Percentiles rank a stretch among this genome's conserved stretches.
Evolutionary conservation across 1,284 basidiomycete species (phyloP).

Genomic region (Pterula multifida): DNA sequence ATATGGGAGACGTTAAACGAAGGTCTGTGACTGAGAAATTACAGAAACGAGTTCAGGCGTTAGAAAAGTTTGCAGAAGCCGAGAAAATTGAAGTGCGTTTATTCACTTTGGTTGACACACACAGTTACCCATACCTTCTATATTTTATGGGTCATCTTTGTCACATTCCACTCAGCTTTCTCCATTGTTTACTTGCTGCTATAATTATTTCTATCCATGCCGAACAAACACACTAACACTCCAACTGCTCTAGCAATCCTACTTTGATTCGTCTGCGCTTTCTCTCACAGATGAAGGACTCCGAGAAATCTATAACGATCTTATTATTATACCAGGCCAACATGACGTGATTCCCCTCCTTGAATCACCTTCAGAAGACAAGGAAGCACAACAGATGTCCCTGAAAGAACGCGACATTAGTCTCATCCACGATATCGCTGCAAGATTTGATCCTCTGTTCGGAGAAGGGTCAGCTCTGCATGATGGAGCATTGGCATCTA

Average conservation of each 20-base stretch:
- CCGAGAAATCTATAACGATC: background rate
- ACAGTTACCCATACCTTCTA: background rate
- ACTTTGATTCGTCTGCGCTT: background rate
- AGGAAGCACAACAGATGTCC: background rate
- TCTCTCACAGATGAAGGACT: background rate
- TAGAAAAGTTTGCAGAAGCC: background rate
- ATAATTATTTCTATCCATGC: too few species aligned
- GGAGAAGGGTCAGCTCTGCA: background rate
- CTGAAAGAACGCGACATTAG: background rate
- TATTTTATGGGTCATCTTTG: too few species aligned
- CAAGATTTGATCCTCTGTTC: background rate
- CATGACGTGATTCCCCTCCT: background rate
- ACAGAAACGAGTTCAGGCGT: background rate
- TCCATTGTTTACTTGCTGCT: too few species aligned
- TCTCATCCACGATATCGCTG: background rate
- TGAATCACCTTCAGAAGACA: background rate
- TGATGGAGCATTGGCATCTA: background rate
- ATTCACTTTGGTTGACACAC: too few species aligned
- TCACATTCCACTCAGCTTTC: too few species aligned
- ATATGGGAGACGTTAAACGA: background rate
- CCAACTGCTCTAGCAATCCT: background rate
- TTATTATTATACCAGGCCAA: background rate
- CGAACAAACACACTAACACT: background rate
- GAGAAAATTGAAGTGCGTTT: background rate
- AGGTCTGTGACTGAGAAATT: background rate